Conservation (phyloP, 805 yeast species). For the Dipodascus albidus region DNA sequence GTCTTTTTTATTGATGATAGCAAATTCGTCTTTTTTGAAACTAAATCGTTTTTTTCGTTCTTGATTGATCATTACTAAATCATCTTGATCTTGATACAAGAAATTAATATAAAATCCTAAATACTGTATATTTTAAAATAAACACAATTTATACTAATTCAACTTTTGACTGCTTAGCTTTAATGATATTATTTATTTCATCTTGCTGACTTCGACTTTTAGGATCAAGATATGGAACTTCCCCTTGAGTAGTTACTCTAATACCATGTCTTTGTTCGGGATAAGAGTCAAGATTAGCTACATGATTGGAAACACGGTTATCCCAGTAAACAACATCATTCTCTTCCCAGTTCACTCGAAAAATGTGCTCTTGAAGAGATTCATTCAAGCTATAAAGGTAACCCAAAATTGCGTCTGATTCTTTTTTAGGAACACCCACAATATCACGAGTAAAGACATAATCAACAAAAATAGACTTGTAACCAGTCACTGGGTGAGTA, state of each 20-base stretch:
- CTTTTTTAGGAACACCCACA: constrained; percentile 61
- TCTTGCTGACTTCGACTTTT: constrained; percentile 16
- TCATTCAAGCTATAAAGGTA: constrained; percentile 34
- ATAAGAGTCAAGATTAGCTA: constrained; percentile 39
- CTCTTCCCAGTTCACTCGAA: constrained; percentile 36
- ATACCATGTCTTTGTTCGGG: constrained; percentile 32
- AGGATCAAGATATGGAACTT: constrained; percentile 39
- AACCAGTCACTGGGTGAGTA: constrained; percentile 52
- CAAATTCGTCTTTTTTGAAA: too few relatives aligned
- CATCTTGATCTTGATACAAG: too few relatives aligned
- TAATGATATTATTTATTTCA: constrained; percentile 6
- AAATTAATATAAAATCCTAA: too few relatives aligned
- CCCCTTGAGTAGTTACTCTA: constrained; percentile 36
- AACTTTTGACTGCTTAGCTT: too few relatives aligned
- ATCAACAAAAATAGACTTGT: constrained; percentile 45
- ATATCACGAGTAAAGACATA: constrained; percentile 51
- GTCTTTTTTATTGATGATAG: too few relatives aligned
- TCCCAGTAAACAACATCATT: constrained; percentile 42
- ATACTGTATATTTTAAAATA: too few relatives aligned
- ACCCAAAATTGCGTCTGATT: constrained; percentile 46
- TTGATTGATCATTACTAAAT: too few relatives aligned
- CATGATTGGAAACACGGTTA: constrained; percentile 41
- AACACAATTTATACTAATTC: too few relatives aligned
- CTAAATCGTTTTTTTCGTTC: too few relatives aligned
- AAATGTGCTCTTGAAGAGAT: constrained; percentile 28